These are phyloP conservation scores for Metschnikowia gelsemii DNA, from an alignment of 805 yeast genomes.

Conservation along the genomic window DNA sequence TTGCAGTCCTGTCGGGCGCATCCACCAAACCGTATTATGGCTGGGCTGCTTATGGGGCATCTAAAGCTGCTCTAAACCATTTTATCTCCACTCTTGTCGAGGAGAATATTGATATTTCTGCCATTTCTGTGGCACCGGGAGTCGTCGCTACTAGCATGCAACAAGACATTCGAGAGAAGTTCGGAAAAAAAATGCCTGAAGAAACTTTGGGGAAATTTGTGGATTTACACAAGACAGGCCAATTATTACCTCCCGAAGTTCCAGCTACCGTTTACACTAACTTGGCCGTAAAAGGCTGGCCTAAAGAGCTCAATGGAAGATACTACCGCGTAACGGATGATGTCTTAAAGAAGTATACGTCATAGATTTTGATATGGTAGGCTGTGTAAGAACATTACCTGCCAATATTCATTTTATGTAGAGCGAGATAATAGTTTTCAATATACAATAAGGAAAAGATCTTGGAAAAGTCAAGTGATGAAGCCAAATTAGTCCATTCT, in stretches of 20 bases:
- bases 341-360: slow-evolving; percentile 11
- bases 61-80: slow-evolving; percentile 89
- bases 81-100: slow-evolving; percentile 62
- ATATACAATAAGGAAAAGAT: no score
- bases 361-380: background rate
- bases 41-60: slow-evolving; percentile 91
- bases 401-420: no score
- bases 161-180: slow-evolving; percentile 64
- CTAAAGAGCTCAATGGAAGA: slow-evolving; percentile 58
- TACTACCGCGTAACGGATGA: slow-evolving; percentile 62
- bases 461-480: no score
- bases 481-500: no score
- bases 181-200: slow-evolving; percentile 58
- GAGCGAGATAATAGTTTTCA: no score
- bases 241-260: slow-evolving; percentile 63
- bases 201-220: slow-evolving; percentile 61
- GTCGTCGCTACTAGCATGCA: slow-evolving; percentile 94
- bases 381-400: no score
- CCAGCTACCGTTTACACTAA: slow-evolving; percentile 74
- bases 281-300: slow-evolving; percentile 61
- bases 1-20: slow-evolving; percentile 92
- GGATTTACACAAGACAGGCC: slow-evolving; percentile 55
- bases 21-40: slow-evolving; percentile 59
- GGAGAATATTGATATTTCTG: slow-evolving; percentile 60
- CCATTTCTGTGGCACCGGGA: slow-evolving; percentile 87